phyloP scores from a whole-genome alignment of 1,284 basidiomycete species.

The Rhodotorula sp. region DNA sequence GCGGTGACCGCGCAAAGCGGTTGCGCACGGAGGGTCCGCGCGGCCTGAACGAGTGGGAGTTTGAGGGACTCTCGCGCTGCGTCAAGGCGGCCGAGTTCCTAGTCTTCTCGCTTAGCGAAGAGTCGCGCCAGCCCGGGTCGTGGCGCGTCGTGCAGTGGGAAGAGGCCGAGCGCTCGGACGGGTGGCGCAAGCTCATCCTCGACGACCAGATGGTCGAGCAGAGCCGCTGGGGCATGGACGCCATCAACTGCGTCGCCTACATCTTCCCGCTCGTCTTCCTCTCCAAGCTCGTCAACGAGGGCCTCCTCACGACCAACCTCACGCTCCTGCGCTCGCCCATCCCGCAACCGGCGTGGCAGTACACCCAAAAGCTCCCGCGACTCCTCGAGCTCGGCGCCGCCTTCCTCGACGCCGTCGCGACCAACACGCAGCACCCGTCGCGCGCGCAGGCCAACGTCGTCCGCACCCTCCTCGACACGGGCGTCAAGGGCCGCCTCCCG shows the following conservation, averaged over 20 bases:
- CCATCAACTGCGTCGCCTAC: conserved; percentile 17
- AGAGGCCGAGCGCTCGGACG: conserved; percentile 39
- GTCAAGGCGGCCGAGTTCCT: conserved; percentile 37
- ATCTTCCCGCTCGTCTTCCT: conserved; percentile 15
- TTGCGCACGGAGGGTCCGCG: conserved; percentile 20
- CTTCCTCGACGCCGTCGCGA: conserved; percentile 40
- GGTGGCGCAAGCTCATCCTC: conserved; percentile 35
- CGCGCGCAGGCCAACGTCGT: conserved; percentile 35
- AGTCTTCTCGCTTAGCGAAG: conserved; percentile 37
- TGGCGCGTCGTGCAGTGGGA: conserved; percentile 42
- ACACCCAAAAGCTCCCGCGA: conserved; percentile 41
- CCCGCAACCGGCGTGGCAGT: conserved; percentile 34
- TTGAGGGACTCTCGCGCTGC: conserved; percentile 22
- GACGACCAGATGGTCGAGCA: conserved; percentile 39
- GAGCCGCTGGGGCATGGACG: conserved; percentile 38
- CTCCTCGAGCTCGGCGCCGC: conserved; percentile 41
- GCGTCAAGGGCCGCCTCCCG: conserved; percentile 21
- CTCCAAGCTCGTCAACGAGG: conserved; percentile 42
- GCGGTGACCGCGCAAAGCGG: conserved; percentile 9
- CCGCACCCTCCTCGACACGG: conserved; percentile 37
- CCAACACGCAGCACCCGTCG: conserved; percentile 35
- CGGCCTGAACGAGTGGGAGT: conserved; percentile 38
- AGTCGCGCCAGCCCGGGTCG: conserved; percentile 32
- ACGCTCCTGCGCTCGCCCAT: conserved; percentile 23
- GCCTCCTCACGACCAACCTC: conserved; percentile 39